Evolutionary conservation across 345 rosid species (phyloP).

Genomic region (Salix viminalis): DNA sequence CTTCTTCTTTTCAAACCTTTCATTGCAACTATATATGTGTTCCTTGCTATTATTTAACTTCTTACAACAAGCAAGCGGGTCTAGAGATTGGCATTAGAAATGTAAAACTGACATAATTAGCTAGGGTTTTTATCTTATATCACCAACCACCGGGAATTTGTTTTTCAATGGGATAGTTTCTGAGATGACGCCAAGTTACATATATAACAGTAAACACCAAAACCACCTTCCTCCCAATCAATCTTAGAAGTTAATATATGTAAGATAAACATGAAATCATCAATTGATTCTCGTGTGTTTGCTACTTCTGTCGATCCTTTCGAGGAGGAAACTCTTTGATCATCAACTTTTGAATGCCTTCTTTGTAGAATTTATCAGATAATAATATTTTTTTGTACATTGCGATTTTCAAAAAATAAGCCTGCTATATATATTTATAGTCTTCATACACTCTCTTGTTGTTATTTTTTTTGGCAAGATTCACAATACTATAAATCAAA

Average conservation of each 20-base stretch:
- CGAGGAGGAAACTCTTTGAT: neutral
- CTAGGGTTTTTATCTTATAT: neutral
- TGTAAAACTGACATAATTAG: neutral
- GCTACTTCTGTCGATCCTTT: neutral
- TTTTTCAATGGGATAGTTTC: neutral
- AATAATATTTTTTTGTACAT: no score
- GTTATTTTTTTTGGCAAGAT: neutral
- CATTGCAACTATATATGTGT: neutral
- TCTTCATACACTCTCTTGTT: neutral
- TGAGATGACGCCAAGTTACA: neutral
- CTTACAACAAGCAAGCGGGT: neutral
- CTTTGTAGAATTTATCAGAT: neutral
- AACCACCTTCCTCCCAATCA: neutral
- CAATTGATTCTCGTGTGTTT: neutral
- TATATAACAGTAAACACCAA: neutral
- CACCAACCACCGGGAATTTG: neutral
- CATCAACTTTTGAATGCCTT: neutral
- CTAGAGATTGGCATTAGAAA: neutral
- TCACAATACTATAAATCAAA: neutral
- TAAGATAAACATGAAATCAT: neutral
- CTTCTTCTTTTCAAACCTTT: neutral
- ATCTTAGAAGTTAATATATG: neutral
- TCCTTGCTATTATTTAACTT: neutral
- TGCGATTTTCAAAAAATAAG: no score
- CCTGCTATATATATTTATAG: neutral